Conservation (phyloP, 2,329 filamentous ascomycete genomes). For the Hypoxylon sp. region DNA sequence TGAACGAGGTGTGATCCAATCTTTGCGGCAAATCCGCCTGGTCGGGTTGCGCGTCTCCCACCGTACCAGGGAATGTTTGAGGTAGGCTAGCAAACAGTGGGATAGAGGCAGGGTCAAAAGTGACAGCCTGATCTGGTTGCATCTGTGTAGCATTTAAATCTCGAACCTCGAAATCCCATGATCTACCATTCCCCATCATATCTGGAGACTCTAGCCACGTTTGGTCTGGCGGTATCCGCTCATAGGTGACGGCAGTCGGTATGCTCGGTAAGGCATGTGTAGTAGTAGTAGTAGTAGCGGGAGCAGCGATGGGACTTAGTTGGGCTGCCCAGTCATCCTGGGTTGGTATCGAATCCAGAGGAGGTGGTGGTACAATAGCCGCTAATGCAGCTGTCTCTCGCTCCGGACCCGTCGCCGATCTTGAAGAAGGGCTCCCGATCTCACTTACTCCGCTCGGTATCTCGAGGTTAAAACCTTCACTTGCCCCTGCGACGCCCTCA, state of each 20-base stretch:
- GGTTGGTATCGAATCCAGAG: slow-evolving; percentile 17
- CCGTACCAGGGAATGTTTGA: slow-evolving; percentile 9
- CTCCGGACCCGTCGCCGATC: slow-evolving; percentile 17
- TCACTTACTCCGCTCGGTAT: slow-evolving; percentile 12
- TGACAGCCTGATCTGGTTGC: slow-evolving; percentile 11
- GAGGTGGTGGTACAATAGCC: slow-evolving; percentile 7
- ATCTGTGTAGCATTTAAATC: slow-evolving; percentile 20
- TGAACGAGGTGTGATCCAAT: slow-evolving; percentile 14
- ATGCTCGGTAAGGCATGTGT: slow-evolving; percentile 14
- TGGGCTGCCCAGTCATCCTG: slow-evolving; percentile 17
- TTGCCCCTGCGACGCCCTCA: slow-evolving; percentile 17
- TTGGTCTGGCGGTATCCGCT: slow-evolving; percentile 19
- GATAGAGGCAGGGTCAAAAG: slow-evolving; percentile 17
- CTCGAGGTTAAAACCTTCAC: slow-evolving; percentile 16
- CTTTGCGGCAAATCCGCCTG: slow-evolving; percentile 16
- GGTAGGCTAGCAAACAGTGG: slow-evolving; percentile 13
- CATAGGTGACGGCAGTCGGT: slow-evolving; percentile 12
- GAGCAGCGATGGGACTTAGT: slow-evolving; percentile 12
- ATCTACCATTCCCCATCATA: slow-evolving; percentile 12
- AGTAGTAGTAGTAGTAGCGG: slow-evolving; percentile 8
- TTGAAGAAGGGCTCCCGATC: slow-evolving; percentile 14
- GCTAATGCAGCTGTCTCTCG: slow-evolving; percentile 22
- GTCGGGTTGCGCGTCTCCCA: slow-evolving; percentile 15
- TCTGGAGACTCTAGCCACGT: slow-evolving; percentile 19
- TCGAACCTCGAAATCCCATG: slow-evolving; percentile 13